These are phyloP conservation scores for Flaveria sonorensis DNA, from an alignment of 129 eudicot genomes.

Conservation along the genomic window DNA sequence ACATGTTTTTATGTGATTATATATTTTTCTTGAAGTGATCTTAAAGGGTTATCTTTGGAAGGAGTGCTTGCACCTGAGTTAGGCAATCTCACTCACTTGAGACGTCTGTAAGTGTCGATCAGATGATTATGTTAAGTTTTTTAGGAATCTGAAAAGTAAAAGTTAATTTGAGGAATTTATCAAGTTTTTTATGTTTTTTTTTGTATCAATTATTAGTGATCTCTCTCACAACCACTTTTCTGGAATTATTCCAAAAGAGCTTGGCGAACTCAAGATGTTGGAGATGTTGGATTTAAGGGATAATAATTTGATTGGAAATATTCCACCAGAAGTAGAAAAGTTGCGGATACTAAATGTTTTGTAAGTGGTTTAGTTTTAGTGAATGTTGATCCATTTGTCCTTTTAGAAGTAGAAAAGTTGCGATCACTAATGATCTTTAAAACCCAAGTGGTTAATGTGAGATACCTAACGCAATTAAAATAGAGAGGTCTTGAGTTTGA, in stretches of 20 bases:
- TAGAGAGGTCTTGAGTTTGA: no score
- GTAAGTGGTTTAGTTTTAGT: slow-evolving; percentile 44
- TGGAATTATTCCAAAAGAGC: slow-evolving; percentile 67
- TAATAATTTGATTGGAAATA: slow-evolving; percentile 55
- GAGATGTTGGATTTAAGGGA: slow-evolving; percentile 74
- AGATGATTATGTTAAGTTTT: not conserved
- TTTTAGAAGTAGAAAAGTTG: no score
- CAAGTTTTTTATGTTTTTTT: not conserved
- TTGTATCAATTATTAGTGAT: slow-evolving; percentile 49
- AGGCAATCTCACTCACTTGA: slow-evolving; percentile 67
- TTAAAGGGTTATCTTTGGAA: slow-evolving; percentile 60
- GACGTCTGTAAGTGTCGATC: slow-evolving; percentile 61
- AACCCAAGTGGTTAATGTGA: no score
- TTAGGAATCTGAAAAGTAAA: not conserved
- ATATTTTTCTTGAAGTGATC: slow-evolving; percentile 52
- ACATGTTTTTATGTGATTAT: not conserved
- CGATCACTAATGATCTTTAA: not conserved
- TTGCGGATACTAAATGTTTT: slow-evolving; percentile 54
- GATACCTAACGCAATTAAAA: no score
- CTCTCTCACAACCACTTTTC: slow-evolving; percentile 64
- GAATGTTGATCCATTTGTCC: not conserved
- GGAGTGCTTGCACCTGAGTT: slow-evolving; percentile 76
- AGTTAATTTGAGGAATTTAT: not conserved
- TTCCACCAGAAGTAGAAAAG: slow-evolving; percentile 56
- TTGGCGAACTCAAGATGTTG: slow-evolving; percentile 55